Base-by-base conservation (phyloP, 805 yeast species). In the Candida tibetensis region DNA sequence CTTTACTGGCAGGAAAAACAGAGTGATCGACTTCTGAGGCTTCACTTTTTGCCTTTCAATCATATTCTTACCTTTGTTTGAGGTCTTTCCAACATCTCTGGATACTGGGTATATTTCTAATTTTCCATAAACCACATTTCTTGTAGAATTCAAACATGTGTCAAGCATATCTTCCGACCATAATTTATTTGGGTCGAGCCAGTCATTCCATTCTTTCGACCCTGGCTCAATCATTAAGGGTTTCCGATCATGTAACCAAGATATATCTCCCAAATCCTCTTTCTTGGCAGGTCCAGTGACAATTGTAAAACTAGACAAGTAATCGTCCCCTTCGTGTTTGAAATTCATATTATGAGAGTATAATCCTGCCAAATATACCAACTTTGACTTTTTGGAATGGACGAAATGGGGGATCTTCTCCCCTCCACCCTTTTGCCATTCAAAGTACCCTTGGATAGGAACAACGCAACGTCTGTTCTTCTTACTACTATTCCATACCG, bases 371-470 rank as follows among this genome's bases (percentile, higher is more conserved):
- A 87, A 58, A 53, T 75, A 85, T 58, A 84, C 60, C 29, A 89
- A 47, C 5, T 74, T 63, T 0, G 62, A 58, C 39, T 74, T 77
- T 29, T 68, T 71, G 22, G 83, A 68, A 23, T 70, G 74, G 13
- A 89, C 70, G 51, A 66, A 90, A 54, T 82, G 77, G 0, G 96
- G 96, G 0, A 58, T 56, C 52, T 79, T 82, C 7, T 64, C 65
- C 3, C 51, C 52, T 30, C 58, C 63, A 21, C 50, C 44, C 18
- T 55, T 60, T 37, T 54, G 63, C 96, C 97, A 90, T 59, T 90
- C 97, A 53, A 77, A 90, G 58, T 90, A 90, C 0, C 96, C 96
- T 50, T 77, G 74, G 28, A 85, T 72, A 0, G 95, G 91, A 0
- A 88, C 77, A 1, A 82, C 80, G 55, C 96, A 89, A 27, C 96